phyloP scores from a whole-genome alignment of 2,329 filamentous ascomycete genomes.

The Akanthomyces lecanii region DNA sequence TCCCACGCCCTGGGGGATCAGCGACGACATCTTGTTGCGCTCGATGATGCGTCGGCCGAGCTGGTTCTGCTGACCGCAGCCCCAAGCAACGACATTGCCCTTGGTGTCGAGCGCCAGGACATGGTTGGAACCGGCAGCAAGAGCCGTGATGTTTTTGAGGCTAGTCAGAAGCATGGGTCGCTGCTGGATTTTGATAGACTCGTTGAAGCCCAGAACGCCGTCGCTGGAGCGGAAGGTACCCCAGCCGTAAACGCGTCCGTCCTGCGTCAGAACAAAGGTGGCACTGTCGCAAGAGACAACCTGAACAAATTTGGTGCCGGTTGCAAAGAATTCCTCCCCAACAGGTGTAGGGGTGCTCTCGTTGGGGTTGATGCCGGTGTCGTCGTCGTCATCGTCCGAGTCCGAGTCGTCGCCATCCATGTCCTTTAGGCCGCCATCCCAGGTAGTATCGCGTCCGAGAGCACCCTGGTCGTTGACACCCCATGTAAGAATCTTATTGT shows the following conservation, averaged over 20 bases:
- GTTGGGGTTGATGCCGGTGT: constrained; percentile 64
- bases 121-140: constrained; percentile 67
- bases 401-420: constrained; percentile 51
- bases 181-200: constrained; percentile 45
- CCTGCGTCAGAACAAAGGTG: constrained; percentile 70
- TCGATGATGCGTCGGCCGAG: constrained; percentile 57
- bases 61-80: constrained; percentile 64
- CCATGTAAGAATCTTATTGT: constrained; percentile 82
- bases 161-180: constrained; percentile 53
- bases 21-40: constrained; percentile 58
- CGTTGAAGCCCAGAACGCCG: constrained; percentile 61
- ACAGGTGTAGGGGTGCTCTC: constrained; percentile 65
- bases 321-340: constrained; percentile 53
- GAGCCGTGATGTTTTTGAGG: constrained; percentile 61
- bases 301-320: constrained; percentile 57
- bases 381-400: constrained; percentile 56
- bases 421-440: constrained; percentile 60
- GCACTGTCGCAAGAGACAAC: constrained; percentile 70
- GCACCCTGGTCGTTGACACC: constrained; percentile 84
- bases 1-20: constrained; percentile 56
- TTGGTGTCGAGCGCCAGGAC: constrained; percentile 62
- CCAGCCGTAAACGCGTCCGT: constrained; percentile 77
- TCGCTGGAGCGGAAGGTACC: constrained; percentile 69
- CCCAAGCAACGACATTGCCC: constrained; percentile 66
- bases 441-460: constrained; percentile 68